These are phyloP conservation scores for Benincasa hispida DNA, from an alignment of 306 rosid genomes.

Conservation along the genomic window DNA sequence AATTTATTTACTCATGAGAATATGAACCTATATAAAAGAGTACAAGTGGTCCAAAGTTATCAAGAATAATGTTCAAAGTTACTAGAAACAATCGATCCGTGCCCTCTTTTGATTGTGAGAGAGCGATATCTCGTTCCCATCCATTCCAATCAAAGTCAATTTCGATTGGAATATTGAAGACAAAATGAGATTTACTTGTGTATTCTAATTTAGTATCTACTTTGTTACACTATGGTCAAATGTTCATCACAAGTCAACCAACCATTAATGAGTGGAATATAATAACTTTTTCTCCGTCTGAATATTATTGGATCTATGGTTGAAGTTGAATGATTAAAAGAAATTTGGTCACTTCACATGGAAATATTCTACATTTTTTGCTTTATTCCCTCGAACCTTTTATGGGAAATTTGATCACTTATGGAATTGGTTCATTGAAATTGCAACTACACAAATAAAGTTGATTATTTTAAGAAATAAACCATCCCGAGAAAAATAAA, in stretches of 20 bases:
- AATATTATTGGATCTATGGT: background rate
- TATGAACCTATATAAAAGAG: no score
- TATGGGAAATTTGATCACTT: background rate
- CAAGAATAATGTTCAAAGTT: no score
- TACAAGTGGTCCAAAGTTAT: no score
- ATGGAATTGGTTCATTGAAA: background rate
- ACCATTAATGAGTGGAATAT: background rate
- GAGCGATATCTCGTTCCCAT: no score
- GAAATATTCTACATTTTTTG: background rate
- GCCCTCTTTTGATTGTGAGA: no score
- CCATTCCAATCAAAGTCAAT: no score
- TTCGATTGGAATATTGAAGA: no score
- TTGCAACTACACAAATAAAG: background rate
- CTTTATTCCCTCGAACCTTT: background rate
- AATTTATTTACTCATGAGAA: no score
- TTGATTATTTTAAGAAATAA: background rate
- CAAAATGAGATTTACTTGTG: no score
- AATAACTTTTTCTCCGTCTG: background rate
- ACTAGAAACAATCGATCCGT: no score
- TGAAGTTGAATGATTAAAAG: background rate
- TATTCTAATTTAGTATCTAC: background rate
- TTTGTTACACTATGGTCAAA: background rate
- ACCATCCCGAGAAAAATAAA: background rate
- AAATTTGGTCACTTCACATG: background rate
- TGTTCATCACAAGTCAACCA: background rate